Evolutionary conservation across 306 rosid genomes (phyloP), one percentile per base, ranked within the genome.

Genomic region (Inga laurina): DNA sequence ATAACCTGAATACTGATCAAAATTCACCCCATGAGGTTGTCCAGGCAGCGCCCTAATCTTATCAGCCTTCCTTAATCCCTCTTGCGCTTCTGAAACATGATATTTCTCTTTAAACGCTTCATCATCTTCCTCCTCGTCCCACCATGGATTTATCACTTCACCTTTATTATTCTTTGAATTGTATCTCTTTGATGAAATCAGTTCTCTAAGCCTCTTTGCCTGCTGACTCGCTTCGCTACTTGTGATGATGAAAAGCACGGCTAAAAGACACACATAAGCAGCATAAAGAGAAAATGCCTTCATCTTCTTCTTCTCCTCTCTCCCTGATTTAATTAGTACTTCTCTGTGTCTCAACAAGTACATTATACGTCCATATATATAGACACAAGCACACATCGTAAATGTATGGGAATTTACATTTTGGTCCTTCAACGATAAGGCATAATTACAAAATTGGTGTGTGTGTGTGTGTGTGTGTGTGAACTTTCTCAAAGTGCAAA

Each of bases 1-100:
- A 80, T 89, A 89, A 15, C 94, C 97, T n/a, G 88, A 79, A 41
- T 92, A 92, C 4, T 89, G 97, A 41, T 84, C 84, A 84, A 92
- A 92, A 69, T 86, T 82, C 6, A 88, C 92, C 39, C 88, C 89
- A 45, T 27, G 19, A 3, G 95, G 90, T 32, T 90, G 97, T 74
- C 97, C 94, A 15, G 91, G 94, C 90, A 92, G 80, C 79, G 80
- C 49, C 1, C 51, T 74, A 70, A 92, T 88, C 83, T 88, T 90
- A 34, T 92, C 92, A 76, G 80, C 85, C 71, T 77, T 48, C 75
- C 16, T 83, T 35, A 78, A 39, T 2, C 66, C 66, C 34, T 22
- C 30, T 59, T 59, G 15, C 0, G 27, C 66, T 59, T 62, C 19
- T 62, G 72, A 82, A 57, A 62, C 79, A 70, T 52, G 41, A 72